Percentiles rank a stretch among this genome's conserved stretches.
Evolutionary conservation across 2,329 filamentous ascomycete genomes (phyloP).

Genomic region (Trichoderma sp.): DNA sequence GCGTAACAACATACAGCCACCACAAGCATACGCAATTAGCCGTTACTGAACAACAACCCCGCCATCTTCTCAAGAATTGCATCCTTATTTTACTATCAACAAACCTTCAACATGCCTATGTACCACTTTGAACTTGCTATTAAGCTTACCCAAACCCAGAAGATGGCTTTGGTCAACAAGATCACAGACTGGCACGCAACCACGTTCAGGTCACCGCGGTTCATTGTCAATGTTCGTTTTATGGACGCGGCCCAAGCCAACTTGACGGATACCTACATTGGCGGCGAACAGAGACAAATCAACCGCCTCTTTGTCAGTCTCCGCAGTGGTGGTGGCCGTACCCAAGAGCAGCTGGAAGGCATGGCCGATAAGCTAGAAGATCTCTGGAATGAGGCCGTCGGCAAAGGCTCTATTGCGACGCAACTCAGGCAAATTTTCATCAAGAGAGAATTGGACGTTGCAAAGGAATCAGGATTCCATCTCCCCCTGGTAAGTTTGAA

Average conservation of each 20-base stretch:
- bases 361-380: slow-evolving; percentile 18
- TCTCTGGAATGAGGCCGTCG: slow-evolving; percentile 15
- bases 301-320: slow-evolving; percentile 19
- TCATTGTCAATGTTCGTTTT: slow-evolving; percentile 21
- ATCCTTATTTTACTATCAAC: neutral
- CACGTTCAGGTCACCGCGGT: slow-evolving; percentile 17
- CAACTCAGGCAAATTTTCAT: slow-evolving; percentile 13
- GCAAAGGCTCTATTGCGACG: neutral
- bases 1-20: no score
- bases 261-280: slow-evolving; percentile 14
- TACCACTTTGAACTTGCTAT: slow-evolving; percentile 19
- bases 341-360: slow-evolving; percentile 4
- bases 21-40: neutral
- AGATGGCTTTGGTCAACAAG: slow-evolving; percentile 9
- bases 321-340: slow-evolving; percentile 14
- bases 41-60: neutral
- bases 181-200: slow-evolving; percentile 21
- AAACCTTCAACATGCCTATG: slow-evolving; percentile 3
- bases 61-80: neutral
- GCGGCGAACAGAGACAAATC: slow-evolving; percentile 7
- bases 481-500: slow-evolving; percentile 7
- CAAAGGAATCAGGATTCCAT: slow-evolving; percentile 19
- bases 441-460: slow-evolving; percentile 9
- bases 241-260: slow-evolving; percentile 8
- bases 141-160: slow-evolving; percentile 15